Evolutionary conservation across 352 stramenopile genomes (phyloP), one percentile per base, ranked within the genome.

Genomic region (Phytophthora ohioensis): DNA sequence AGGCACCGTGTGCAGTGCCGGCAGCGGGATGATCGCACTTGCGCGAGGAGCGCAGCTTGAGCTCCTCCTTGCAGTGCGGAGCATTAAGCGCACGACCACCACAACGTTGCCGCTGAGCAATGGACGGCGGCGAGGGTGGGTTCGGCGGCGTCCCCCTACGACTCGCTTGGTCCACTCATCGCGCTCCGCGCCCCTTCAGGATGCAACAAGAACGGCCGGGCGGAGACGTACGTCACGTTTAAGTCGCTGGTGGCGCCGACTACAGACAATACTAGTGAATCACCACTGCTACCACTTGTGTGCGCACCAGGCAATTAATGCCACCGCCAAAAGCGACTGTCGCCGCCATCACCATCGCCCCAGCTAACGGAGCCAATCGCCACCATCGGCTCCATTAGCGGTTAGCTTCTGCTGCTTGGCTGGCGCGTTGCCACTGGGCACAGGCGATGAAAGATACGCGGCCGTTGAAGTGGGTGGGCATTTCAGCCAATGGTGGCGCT

Each of bases 171-270:
- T 21, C 67, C 67, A 75, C 41, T 67, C 62, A 61, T 71, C 13
- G 39, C 15, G 17, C 34, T 12, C 13, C 9, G 64, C 58, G 60
- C n/a, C 70, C 58, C 48, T 74, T 74, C 57, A 35, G 4, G 30
- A 35, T 42, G 70, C 51, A 71, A 77, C 58, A 76, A 46, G 63
- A 68, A 66, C 58, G 36, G 4, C 11, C 34, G 17, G n/a, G 46
- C 5, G n/a, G 49, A 58, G 30, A 34, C 15, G 30, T 39, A 39
- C 30, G 17, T 34, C 30, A 65, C 48, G 53, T 61, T 73, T 39
- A 69, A 69, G 51, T 62, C 32, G 27, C 6, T 17, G 41, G 41
- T 27, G 21, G 21, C 21, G 21, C 21, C 21, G 21, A 27, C 21
- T 27, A 27, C 21, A 27, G 21, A 27, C 21, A 27, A 27, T 27